A percentile compares a stretch with the other conserved stretches of the same genome.
Evolutionary conservation across 192 early-diverging fungal species (phyloP).

Genomic region (Backusella psychrophila): DNA sequence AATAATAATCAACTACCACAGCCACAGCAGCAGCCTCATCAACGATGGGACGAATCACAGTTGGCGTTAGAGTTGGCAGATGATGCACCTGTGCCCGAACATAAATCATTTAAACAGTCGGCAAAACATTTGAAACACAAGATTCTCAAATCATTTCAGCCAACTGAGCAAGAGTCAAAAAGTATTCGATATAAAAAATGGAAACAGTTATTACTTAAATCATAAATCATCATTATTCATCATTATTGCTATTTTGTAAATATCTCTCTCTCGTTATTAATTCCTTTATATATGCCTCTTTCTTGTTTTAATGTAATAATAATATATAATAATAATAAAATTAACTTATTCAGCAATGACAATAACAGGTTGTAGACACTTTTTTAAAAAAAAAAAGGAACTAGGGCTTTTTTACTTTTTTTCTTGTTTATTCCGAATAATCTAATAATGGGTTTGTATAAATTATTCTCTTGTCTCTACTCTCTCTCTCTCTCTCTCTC

Average conservation of each 20-base stretch:
- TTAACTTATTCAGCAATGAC: neutral
- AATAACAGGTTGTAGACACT: neutral
- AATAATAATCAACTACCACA: neutral
- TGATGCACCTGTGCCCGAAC: neutral
- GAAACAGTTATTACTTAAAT: neutral
- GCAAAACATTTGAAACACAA: constrained; percentile 1
- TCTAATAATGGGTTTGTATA: neutral
- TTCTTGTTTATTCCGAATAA: neutral
- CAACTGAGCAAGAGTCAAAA: neutral
- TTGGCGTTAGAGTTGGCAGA: neutral
- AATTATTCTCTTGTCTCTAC: neutral
- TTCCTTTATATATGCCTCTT: neutral
- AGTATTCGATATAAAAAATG: neutral
- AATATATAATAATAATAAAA: neutral
- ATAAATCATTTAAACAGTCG: constrained; percentile 1
- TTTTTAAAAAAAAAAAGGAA: neutral
- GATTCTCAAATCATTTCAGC: constrained; percentile 1
- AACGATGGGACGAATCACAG: neutral
- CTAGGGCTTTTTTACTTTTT: neutral
- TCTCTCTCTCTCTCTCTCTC: neutral
- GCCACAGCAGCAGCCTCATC: neutral
- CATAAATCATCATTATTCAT: neutral
- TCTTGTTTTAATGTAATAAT: neutral
- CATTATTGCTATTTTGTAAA: neutral
- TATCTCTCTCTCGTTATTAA: neutral